These are phyloP conservation scores for Talaromyces sp. DNA, from an alignment of 2,329 filamentous ascomycete species.

Conservation along the genomic window DNA sequence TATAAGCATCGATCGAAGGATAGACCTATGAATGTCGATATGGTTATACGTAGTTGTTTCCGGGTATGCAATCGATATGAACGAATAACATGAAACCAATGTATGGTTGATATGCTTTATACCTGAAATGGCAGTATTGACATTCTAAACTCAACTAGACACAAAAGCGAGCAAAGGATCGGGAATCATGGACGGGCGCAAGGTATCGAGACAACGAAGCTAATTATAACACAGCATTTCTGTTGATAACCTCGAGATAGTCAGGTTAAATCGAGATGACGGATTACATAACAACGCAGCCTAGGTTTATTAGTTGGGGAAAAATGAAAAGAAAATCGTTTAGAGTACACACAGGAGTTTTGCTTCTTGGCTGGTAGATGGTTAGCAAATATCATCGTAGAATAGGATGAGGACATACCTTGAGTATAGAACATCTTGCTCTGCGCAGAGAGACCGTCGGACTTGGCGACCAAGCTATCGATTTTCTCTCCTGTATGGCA, in stretches of 20 bases:
- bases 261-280: neutral
- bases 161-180: neutral
- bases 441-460: slow-evolving; percentile 80
- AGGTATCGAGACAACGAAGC: neutral
- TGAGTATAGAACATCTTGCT: slow-evolving; percentile 96
- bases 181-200: slow-evolving; percentile 2
- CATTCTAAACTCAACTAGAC: neutral
- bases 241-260: neutral
- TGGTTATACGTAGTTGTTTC: neutral
- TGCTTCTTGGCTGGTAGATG: slow-evolving; percentile 68
- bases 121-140: slow-evolving; percentile 2
- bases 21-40: neutral
- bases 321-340: slow-evolving; percentile 45
- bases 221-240: neutral
- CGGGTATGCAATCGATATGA: neutral
- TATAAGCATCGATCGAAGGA: neutral
- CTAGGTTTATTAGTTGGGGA: slow-evolving; percentile 1
- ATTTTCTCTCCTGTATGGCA: slow-evolving; percentile 72
- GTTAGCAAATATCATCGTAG: slow-evolving; percentile 11
- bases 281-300: slow-evolving; percentile 18
- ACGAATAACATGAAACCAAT: neutral
- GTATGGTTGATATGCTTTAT: neutral
- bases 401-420: slow-evolving; percentile 30
- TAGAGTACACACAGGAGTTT: slow-evolving; percentile 65
- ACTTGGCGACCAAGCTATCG: slow-evolving; percentile 89